phyloP scores from a whole-genome alignment of 2,329 filamentous ascomycete species.

The Talaromyces sp. region DNA sequence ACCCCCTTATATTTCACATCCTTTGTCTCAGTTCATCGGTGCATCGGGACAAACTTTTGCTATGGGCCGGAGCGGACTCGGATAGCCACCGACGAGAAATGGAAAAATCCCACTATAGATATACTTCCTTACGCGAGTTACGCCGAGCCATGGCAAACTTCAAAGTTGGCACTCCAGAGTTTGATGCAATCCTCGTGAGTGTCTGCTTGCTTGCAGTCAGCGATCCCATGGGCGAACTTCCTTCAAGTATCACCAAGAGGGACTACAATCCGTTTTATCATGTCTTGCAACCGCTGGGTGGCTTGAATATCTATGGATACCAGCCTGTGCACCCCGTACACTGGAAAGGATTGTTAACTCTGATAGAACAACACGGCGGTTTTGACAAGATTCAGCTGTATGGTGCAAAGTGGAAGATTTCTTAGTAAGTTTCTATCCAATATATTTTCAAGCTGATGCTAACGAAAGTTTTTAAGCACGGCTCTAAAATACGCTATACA shows the following conservation, averaged over 20 bases:
- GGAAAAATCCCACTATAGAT: constrained; percentile 12
- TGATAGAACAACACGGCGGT: constrained; percentile 14
- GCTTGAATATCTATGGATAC: constrained; percentile 14
- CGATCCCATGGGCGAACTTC: constrained; percentile 10
- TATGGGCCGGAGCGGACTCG: constrained; percentile 9
- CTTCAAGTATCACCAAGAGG: background rate
- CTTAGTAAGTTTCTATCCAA: constrained; percentile 10
- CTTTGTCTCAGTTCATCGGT: constrained; percentile 12
- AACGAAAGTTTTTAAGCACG: background rate
- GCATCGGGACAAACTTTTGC: constrained; percentile 10
- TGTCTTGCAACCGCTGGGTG: constrained; percentile 8
- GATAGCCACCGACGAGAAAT: background rate
- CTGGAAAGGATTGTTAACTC: constrained; percentile 8
- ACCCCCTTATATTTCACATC: constrained; percentile 12
- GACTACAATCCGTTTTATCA: constrained; percentile 15
- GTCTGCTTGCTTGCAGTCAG: constrained; percentile 14
- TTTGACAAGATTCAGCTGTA: constrained; percentile 11
- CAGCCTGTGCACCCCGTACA: constrained; percentile 11
- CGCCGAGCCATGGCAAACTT: constrained; percentile 5
- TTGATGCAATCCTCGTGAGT: constrained; percentile 6
- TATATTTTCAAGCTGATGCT: background rate
- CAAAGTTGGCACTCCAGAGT: background rate
- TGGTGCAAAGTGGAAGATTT: constrained; percentile 8
- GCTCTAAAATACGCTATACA: constrained; percentile 13
- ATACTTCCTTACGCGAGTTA: constrained; percentile 8